These are phyloP conservation scores for Solanum corneliomulleri DNA, from an alignment of 257 asterid genomes.

Conservation along the genomic window DNA sequence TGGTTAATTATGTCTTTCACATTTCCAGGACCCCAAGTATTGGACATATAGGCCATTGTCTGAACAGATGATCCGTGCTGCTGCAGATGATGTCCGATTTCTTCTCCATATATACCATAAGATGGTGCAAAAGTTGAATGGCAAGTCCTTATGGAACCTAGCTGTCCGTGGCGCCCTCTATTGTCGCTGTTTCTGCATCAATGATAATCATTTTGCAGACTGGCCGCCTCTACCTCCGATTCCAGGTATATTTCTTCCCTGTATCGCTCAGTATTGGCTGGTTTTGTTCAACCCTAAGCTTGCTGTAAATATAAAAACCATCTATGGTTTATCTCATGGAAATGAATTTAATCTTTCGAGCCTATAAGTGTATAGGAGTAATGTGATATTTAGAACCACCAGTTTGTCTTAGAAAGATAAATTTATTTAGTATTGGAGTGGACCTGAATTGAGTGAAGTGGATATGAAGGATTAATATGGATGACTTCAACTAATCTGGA, in stretches of 20 bases:
- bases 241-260: constrained; percentile 46
- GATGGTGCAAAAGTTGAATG: constrained; percentile 70
- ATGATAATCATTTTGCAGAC: constrained; percentile 49
- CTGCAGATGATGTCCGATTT: constrained; percentile 98
- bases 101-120: constrained; percentile 61
- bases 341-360: neutral
- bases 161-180: constrained; percentile 90
- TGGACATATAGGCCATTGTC: constrained; percentile 90
- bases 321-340: neutral
- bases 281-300: neutral
- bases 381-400: neutral
- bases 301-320: neutral
- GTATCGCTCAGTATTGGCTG: neutral
- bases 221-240: constrained; percentile 82
- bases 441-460: neutral
- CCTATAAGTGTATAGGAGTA: neutral
- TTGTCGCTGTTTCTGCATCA: constrained; percentile 90
- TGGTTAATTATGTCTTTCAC: neutral
- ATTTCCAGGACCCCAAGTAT: constrained; percentile 76
- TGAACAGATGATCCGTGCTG: constrained; percentile 87
- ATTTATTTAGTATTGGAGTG: neutral
- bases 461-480: neutral
- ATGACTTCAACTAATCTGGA: neutral
- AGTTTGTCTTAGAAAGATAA: neutral
- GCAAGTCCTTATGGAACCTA: constrained; percentile 78